A percentile compares a stretch with the other conserved stretches of the same genome.
phyloP scores from a whole-genome alignment of 768 basidiomycete species.

The Mycena leptocephala region DNA sequence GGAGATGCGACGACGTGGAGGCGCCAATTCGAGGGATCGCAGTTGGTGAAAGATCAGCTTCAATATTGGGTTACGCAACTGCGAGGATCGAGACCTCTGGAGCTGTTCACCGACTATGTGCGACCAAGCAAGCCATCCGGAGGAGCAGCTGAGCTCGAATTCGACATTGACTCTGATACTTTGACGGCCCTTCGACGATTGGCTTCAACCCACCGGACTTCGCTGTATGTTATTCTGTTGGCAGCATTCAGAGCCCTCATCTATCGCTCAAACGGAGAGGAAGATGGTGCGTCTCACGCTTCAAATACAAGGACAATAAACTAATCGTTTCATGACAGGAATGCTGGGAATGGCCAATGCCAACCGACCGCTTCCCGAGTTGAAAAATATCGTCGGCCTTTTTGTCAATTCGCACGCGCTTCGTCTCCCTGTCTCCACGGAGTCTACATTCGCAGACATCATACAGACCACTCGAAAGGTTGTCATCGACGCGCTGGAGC shows the following conservation, averaged over 20 bases:
- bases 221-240: constrained; percentile 5
- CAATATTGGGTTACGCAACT: constrained; percentile 2
- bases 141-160: neutral
- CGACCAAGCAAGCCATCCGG: neutral
- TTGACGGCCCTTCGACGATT: neutral
- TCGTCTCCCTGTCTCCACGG: neutral
- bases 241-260: constrained; percentile 1
- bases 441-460: neutral
- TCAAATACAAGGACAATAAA: neutral
- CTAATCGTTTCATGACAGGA: constrained; percentile 4
- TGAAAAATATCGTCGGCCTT: constrained; percentile 5
- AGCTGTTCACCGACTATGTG: neutral
- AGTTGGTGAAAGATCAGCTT: constrained; percentile 9
- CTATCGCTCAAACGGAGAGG: constrained; percentile 8
- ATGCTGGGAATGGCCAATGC: constrained; percentile 9
- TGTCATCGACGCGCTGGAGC: constrained; percentile 5
- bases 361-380: constrained; percentile 5
- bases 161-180: constrained; percentile 3
- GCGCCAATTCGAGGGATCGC: constrained; percentile 6
- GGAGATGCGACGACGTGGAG: constrained; percentile 4
- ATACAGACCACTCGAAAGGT: constrained; percentile 3
- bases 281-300: neutral
- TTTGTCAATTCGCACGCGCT: constrained; percentile 4
- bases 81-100: constrained; percentile 5
- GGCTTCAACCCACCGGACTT: constrained; percentile 3